phyloP scores from a whole-genome alignment of 305 asterid species.

The Andrographis paniculata region DNA sequence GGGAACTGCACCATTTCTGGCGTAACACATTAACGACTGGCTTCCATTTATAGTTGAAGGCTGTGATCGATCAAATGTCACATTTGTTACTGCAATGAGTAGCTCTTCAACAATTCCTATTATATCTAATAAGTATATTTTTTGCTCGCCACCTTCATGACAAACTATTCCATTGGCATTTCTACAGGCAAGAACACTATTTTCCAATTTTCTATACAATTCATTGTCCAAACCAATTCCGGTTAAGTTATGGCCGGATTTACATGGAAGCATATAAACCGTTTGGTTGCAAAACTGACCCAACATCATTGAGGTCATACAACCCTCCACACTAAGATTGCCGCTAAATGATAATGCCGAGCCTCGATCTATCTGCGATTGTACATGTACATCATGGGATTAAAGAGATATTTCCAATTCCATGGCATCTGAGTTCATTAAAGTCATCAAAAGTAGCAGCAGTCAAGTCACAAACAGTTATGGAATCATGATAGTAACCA shows the following conservation, averaged over 20 bases:
- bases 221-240: slow-evolving; percentile 22
- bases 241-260: slow-evolving; percentile 29
- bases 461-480: not conserved
- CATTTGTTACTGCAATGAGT: slow-evolving; percentile 40
- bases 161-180: slow-evolving; percentile 43
- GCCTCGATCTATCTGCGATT: slow-evolving; percentile 85
- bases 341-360: slow-evolving; percentile 55
- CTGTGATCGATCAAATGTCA: slow-evolving; percentile 31
- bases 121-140: slow-evolving; percentile 55
- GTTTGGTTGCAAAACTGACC: slow-evolving; percentile 93
- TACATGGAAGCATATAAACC: slow-evolving; percentile 55
- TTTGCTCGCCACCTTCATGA: slow-evolving; percentile 33
- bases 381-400: not conserved
- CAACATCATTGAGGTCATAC: slow-evolving; percentile 43
- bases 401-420: slow-evolving; percentile 7
- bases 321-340: slow-evolving; percentile 81
- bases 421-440: slow-evolving; percentile 1
- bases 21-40: slow-evolving; percentile 53
- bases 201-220: slow-evolving; percentile 21
- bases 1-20: slow-evolving; percentile 60
- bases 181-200: slow-evolving; percentile 44
- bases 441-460: not conserved
- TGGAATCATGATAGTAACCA: too few relatives aligned
- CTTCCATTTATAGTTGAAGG: slow-evolving; percentile 31
- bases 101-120: slow-evolving; percentile 55